Conservation (phyloP, 441 rosid species). For the Daphne laureola region DNA sequence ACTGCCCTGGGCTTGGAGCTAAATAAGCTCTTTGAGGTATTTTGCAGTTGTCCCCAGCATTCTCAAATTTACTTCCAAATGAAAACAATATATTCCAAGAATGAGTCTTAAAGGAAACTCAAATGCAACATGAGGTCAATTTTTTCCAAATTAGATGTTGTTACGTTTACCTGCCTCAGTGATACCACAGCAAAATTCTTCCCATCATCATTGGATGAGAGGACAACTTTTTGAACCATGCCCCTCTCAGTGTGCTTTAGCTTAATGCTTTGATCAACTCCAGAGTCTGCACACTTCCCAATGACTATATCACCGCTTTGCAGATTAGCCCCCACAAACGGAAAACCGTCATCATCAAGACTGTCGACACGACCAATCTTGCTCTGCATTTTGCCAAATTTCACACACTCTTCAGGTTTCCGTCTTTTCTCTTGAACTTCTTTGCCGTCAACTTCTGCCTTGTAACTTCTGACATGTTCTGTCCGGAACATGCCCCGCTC, state of each 20-base stretch:
- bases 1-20: no score
- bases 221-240: slow-evolving; percentile 85
- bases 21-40: no score
- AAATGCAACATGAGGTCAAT: neutral
- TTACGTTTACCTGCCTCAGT: slow-evolving; percentile 59
- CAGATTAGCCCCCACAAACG: slow-evolving; percentile 75
- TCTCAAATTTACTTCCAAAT: no score
- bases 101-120: no score
- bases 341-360: slow-evolving; percentile 89
- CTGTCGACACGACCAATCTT: slow-evolving; percentile 78
- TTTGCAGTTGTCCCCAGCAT: no score
- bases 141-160: slow-evolving; percentile 1
- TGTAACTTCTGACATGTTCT: slow-evolving; percentile 81
- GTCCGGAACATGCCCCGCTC: slow-evolving; percentile 90
- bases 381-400: slow-evolving; percentile 72
- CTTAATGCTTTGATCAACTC: slow-evolving; percentile 75
- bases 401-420: slow-evolving; percentile 48
- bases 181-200: slow-evolving; percentile 83
- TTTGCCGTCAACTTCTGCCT: slow-evolving; percentile 77
- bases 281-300: slow-evolving; percentile 77
- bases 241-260: slow-evolving; percentile 92
- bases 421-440: slow-evolving; percentile 52
- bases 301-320: slow-evolving; percentile 84
- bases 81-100: no score
- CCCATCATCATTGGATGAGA: slow-evolving; percentile 89